Base-by-base conservation (phyloP, 371 early-diverging fungal genomes). In the Mucor saturninus region DNA sequence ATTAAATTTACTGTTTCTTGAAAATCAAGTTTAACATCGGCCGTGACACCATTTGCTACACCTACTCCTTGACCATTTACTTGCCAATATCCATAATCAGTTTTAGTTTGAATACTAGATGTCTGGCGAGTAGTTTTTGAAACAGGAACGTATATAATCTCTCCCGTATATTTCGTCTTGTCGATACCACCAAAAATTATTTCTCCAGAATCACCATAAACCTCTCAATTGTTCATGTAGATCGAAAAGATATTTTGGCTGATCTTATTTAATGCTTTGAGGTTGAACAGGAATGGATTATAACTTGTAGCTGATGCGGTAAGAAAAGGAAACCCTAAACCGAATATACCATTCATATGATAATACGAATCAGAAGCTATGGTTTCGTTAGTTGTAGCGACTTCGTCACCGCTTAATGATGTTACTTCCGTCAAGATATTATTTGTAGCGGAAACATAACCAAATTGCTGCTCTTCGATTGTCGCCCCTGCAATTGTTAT, bases 131-230 rank as follows among this genome's bases (percentile, higher is more conserved):
- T 46, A 13, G 69, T 59, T 5, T 43, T 54, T 21, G 71, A 65
- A 0, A 81, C 73, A 4, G 81, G 73, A 11, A 77, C 49, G 31
- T 86, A 88, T 7, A 67, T 61, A 48, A 88, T 48, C 1, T 66
- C 57, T 11, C 88, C 88, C 2, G 69, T 64, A 62, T 77, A 84
- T 64, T 83, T 85, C 51, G 75, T 56, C 6, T 53, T 35, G 56
- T 90, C 86, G 13, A 77, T 72, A 0, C 83, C 88, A 14, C 86
- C 87, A 67, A 90, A 79, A 11, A 81, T 78, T 50, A 87, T 74
- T 43, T 86, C 81, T 2, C 88, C 90, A 8, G 76, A 61, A 53
- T 64, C 54, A 8, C 75, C 78, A 9, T 51, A 31, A 4, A 58
- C 35, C 6, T 59, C 54, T 2, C 45, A 62, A 11, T 49, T 49